phyloP scores from a whole-genome alignment of 306 rosid genomes.

The Vigna trinervia region DNA sequence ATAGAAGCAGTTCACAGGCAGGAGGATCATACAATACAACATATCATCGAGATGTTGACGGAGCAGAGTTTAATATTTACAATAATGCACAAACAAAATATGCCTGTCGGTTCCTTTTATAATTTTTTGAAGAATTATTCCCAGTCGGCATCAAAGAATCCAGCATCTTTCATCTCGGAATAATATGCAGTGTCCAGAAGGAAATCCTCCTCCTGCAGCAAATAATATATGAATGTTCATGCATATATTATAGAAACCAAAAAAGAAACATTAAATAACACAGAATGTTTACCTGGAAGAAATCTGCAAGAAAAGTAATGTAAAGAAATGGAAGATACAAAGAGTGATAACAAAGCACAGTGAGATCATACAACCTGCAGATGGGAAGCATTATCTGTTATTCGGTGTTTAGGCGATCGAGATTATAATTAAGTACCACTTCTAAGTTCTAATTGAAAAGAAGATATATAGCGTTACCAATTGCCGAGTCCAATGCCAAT shows the following conservation, averaged over 20 bases:
- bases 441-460: conserved; percentile 4
- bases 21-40: conserved; percentile 37
- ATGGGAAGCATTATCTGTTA: conserved; percentile 18
- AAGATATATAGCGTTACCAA: conserved; percentile 55
- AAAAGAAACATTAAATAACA: conserved; percentile 4
- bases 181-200: conserved; percentile 79
- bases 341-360: conserved; percentile 68
- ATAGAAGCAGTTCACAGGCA: conserved; percentile 51
- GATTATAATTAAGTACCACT: conserved; percentile 2
- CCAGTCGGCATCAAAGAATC: conserved; percentile 90
- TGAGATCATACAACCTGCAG: conserved; percentile 72
- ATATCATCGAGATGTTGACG: conserved; percentile 45
- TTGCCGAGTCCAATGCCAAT: conserved; percentile 61
- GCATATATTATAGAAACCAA: conserved; percentile 11
- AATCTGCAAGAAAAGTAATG: conserved; percentile 69
- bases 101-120: conserved; percentile 27
- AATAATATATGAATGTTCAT: conserved; percentile 20
- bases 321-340: conserved; percentile 76
- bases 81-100: conserved; percentile 23
- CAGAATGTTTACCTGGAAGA: conserved; percentile 63
- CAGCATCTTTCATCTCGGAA: conserved; percentile 90
- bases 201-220: conserved; percentile 73
- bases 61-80: conserved; percentile 49
- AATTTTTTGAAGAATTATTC: conserved; percentile 53
- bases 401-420: conserved; percentile 20